Percentiles rank a stretch among this genome's conserved stretches.
Evolutionary conservation across 441 rosid genomes (phyloP).

Genomic region (Lagerstroemia fauriei): DNA sequence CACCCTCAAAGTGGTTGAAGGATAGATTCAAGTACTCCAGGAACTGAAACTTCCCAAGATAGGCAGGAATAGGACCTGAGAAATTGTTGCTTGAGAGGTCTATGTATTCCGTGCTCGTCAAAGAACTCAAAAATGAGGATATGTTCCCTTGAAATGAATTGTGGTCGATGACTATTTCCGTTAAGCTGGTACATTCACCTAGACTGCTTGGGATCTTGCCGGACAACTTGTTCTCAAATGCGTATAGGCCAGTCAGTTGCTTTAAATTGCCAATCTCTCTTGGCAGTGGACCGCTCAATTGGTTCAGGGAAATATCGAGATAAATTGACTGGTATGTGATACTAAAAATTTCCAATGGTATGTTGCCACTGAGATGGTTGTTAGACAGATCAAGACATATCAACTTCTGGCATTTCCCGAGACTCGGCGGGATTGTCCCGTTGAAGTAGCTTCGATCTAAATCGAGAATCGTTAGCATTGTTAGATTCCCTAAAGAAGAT

Average conservation of each 20-base stretch:
- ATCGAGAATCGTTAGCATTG: neutral
- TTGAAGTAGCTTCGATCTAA: neutral
- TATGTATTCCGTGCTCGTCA: neutral
- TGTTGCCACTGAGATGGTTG: neutral
- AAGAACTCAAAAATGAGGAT: neutral
- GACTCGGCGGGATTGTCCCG: neutral
- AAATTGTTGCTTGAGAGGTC: conserved; percentile 18
- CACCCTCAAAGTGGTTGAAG: neutral
- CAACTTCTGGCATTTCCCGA: neutral
- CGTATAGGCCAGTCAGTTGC: neutral
- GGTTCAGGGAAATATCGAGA: neutral
- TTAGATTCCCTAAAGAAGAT: neutral
- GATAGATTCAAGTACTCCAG: neutral
- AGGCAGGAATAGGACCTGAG: neutral
- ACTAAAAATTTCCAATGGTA: neutral
- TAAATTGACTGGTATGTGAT: neutral
- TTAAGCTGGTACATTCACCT: neutral
- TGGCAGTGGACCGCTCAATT: neutral
- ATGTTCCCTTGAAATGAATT: neutral
- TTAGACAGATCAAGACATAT: neutral
- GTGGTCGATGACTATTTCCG: neutral
- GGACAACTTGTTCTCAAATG: neutral
- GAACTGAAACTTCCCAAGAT: neutral
- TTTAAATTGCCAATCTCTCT: neutral
- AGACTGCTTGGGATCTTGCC: neutral